Base-by-base conservation (phyloP, 306 rosid species). In the Castanospermum australe region DNA sequence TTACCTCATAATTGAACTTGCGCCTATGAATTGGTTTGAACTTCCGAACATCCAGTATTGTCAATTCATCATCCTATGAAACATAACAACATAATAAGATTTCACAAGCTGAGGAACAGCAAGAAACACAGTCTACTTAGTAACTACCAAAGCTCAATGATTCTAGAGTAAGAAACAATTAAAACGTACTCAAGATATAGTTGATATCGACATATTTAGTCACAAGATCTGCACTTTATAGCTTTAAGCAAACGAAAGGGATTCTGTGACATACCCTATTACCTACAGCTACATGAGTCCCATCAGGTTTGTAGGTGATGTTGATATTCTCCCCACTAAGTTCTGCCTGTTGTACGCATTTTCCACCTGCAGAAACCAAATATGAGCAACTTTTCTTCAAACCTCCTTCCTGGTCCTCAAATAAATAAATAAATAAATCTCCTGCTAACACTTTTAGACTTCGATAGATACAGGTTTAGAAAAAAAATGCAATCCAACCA, bases 301-400 rank as follows among this genome's bases (percentile, higher is more conserved):
- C 99, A 82, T 94, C 99, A 55, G 97, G 99, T 82, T 94, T 94
- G 88, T 92, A 94, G 63, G 99, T 94, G 82, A 94, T 94, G 83
- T 94, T 94, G 75, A 91, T 94, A 70, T 94, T 94, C 85, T 91
- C 99, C 14, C 99, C 97, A 77, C 97, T 92, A 68, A 95, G 98
- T 63, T 95, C 99, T 39, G 92, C 90, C 71, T 82, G 97, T 80
- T 91, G 97, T 1, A 96, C 88, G 89, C 97, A 92, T 89, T 92
- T 95, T 75, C 98, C 99, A 74, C 91, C 99, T 90, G 85, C 71
- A 84, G 41, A 76, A 80, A 67, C 71, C 81, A 87, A 55, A 55
- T 42, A 57, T 63, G 35, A 67, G 67, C 75, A 69, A 51, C 55
- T 72, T 67, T 57, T 50, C 64, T 47, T 48, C 60, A 59, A 36